phyloP scores from a whole-genome alignment of 225 moss, liverwort and hornwort genomes.

The Bryum argenteum region DNA sequence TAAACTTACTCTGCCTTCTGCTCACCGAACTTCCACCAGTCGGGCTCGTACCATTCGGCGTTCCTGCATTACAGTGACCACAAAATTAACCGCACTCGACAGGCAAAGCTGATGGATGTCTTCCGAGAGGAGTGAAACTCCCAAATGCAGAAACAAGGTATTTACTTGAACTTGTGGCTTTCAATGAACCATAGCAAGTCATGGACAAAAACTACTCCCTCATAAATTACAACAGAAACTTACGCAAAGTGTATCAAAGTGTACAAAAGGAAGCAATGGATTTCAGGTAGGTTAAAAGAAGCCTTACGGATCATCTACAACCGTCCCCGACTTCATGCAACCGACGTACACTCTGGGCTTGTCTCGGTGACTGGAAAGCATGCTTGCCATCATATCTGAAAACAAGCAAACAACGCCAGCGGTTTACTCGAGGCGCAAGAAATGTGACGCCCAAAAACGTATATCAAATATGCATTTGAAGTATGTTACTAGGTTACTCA shows the following conservation, averaged over 20 bases:
- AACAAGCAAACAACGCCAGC: constrained; percentile 23
- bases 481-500: not conserved
- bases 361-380: constrained; percentile 57
- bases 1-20: constrained; percentile 62
- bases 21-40: constrained; percentile 99
- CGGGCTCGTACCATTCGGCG: constrained; percentile 90
- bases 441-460: not conserved
- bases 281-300: not conserved
- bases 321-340: constrained; percentile 68
- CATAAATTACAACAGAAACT: not conserved
- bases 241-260: no score
- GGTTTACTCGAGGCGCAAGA: no score
- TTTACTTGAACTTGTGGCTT: not conserved
- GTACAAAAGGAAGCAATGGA: not conserved
- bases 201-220: not conserved
- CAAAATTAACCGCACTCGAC: constrained; percentile 3
- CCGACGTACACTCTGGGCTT: constrained; percentile 63
- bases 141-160: not conserved
- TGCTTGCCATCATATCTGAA: constrained; percentile 53
- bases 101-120: constrained; percentile 5
- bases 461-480: not conserved
- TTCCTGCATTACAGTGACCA: constrained; percentile 45
- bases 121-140: not conserved
- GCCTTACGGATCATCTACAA: constrained; percentile 62
- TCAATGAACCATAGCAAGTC: not conserved